Percentiles rank a stretch among this genome's conserved stretches.
phyloP scores from a whole-genome alignment of 768 basidiomycete species.

The Dioszegia crocea region DNA sequence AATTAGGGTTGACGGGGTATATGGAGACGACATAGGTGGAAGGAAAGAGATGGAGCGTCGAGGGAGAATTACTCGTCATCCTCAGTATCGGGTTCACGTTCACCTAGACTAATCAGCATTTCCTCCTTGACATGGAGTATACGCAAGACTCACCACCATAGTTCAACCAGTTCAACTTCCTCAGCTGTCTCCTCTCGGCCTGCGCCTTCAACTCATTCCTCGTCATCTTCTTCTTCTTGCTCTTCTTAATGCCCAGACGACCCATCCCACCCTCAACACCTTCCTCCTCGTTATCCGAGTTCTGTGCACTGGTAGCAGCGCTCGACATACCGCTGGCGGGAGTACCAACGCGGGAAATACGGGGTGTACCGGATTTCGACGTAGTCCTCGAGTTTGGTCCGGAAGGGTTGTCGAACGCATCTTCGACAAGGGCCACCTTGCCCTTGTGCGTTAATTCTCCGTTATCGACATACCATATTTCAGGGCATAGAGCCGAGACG shows the following conservation, averaged over 20 bases:
- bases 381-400: conserved; percentile 65
- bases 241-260: conserved; percentile 49
- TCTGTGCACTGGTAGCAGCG: conserved; percentile 48
- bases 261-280: conserved; percentile 29
- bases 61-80: conserved; percentile 23
- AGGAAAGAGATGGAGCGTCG: background rate
- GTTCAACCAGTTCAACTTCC: conserved; percentile 77
- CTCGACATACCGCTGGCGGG: conserved; percentile 67
- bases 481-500: conserved; percentile 57
- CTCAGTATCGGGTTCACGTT: conserved; percentile 44
- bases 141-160: conserved; percentile 59
- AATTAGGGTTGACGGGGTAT: background rate
- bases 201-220: conserved; percentile 67
- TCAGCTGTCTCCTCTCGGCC: conserved; percentile 74
- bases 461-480: conserved; percentile 89
- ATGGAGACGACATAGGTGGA: background rate
- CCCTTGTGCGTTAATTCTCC: conserved; percentile 83
- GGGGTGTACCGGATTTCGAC: conserved; percentile 63
- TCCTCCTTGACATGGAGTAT: background rate
- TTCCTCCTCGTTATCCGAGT: conserved; percentile 34
- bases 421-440: conserved; percentile 78
- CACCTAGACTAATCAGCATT: conserved; percentile 16
- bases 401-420: conserved; percentile 69
- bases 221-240: conserved; percentile 77
- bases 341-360: conserved; percentile 52